Base-by-base conservation (phyloP, 179 eudicot genomes). In the Silene vulgaris region DNA sequence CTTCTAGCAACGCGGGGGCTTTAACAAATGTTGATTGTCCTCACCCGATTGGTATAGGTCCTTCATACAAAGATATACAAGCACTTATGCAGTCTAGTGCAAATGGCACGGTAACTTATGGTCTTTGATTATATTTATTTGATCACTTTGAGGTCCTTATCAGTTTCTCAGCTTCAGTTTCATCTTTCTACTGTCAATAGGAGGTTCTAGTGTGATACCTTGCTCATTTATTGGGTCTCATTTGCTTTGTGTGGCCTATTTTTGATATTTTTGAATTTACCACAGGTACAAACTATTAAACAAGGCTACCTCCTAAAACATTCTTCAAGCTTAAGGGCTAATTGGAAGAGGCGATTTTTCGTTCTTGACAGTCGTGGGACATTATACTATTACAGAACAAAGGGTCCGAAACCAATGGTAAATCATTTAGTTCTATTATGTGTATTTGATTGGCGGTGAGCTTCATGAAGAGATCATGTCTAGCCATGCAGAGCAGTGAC, bases 21-120 rank as follows among this genome's bases (percentile, higher is more conserved):
- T 85, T 93, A 78, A 83, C 89, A 75, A 89, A 83, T 75, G 73
- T 80, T 80, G 79, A 88, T 80, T 77, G 83, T 56, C 59, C 82
- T 71, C 91, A 87, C 79, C 90, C 89, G 71, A 84, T 86, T 12
- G 88, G 88, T 66, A 82, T 80, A 80, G 82, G 76, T 81, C 85
- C 90, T 69, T 80, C 84, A 5, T 74, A 83, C 84, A 93, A 87
- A 84, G 84, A 80, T 73, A 85, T 87, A 48, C 87, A 88, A 71
- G 87, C 97, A 82, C 85, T 91, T 60, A 88, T 93, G 93, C 91
- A 81, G 80, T 88, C 97, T 54, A 81, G 87, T 81, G 82, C 90
- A 32, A 86, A 89, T 84, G 98, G 93, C 78, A 88, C 75, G 96
- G 98, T 91, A 87, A 59, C n/a, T 45, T 48, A 62, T 56, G 3